A percentile compares a stretch with the other conserved stretches of the same genome.
Evolutionary conservation across 1,139 yeast species (phyloP).

Genomic region (Geotrichum cucujoidarum): DNA sequence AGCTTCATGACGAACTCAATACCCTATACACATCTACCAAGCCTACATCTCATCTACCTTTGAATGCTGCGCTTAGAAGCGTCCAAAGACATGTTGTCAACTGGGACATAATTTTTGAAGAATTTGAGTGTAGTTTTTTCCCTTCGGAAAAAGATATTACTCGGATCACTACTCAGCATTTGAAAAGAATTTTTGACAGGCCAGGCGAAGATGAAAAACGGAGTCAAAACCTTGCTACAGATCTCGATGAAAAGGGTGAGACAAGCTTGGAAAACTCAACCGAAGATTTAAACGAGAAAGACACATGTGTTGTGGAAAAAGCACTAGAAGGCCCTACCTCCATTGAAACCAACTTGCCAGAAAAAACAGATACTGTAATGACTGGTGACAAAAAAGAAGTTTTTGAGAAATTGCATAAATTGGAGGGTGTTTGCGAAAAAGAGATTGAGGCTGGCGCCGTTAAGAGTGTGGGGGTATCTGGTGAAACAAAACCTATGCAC

Average conservation of each 20-base stretch:
- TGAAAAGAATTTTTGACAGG: conserved; percentile 62
- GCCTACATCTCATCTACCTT: conserved; percentile 61
- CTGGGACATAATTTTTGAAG: conserved; percentile 84
- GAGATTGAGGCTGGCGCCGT: background rate
- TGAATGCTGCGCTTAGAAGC: conserved; percentile 64
- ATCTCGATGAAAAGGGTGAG: background rate
- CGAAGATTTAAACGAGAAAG: too few relatives aligned
- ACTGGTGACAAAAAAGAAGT: background rate
- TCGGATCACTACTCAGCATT: conserved; percentile 81
- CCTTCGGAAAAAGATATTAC: conserved; percentile 95
- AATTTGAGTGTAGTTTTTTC: conserved; percentile 71
- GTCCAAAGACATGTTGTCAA: conserved; percentile 77
- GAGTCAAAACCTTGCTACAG: background rate
- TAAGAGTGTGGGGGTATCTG: background rate
- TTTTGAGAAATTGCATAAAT: background rate
- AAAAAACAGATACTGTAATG: too few relatives aligned
- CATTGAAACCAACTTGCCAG: too few relatives aligned
- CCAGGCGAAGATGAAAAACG: conserved; percentile 38
- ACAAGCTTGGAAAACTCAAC: too few relatives aligned
- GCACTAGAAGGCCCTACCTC: too few relatives aligned
- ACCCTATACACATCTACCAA: conserved; percentile 51
- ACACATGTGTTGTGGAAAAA: too few relatives aligned
- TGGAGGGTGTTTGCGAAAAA: background rate
- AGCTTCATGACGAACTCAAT: conserved; percentile 46
- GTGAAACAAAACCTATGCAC: background rate